Base-by-base conservation (phyloP, 2,329 filamentous ascomycete genomes). In the Venturia effusa region DNA sequence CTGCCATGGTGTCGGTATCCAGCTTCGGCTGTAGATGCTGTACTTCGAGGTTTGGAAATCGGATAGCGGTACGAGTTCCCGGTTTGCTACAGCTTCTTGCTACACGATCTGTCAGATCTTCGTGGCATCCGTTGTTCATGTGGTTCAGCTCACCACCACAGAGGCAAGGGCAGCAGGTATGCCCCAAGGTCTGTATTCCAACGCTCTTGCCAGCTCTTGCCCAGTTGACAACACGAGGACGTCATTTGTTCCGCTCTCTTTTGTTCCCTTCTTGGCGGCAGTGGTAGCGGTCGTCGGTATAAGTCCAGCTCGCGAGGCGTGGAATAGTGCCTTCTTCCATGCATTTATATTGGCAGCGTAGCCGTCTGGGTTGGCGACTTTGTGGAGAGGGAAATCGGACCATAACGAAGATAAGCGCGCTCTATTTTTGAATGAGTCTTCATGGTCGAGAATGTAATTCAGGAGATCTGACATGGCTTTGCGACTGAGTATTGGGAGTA, bases 331-430 rank as follows among this genome's bases (percentile, higher is more conserved):
- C 45, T 83, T 83, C 65, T 87, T 85, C 92, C 92, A 96, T 62
- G 90, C 89, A 7, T 82, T 77, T 51, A 90, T 80, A 73, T 96
- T 96, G 54, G 91, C 90, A 24, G 81, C 78, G 77, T 91, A 96
- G 70, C 90, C 91, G 73, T 95, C 90, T 0, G 91, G 90, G 71
- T 96, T 96, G 27, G 89, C 84, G 45, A 83, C 84, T 69, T 83
- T 83, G 68, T 93, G 90, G 5, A 84, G 76, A 43, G 85, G 81
- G 72, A 96, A 96, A 74, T 96, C 92, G 59, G 91, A 92, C 77
- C 95, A 96, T 57, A 96, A 85, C 5, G 91, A 92, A 15, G 90
- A 87, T 15, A 96, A 81, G 61, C 92, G 89, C 67, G 87, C 83
- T 77, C 88, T 91, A 68, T 73, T 79, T 69, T 75, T 74, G 66